phyloP scores from a whole-genome alignment of 805 yeast species.

The Myxozyma sirexii region DNA sequence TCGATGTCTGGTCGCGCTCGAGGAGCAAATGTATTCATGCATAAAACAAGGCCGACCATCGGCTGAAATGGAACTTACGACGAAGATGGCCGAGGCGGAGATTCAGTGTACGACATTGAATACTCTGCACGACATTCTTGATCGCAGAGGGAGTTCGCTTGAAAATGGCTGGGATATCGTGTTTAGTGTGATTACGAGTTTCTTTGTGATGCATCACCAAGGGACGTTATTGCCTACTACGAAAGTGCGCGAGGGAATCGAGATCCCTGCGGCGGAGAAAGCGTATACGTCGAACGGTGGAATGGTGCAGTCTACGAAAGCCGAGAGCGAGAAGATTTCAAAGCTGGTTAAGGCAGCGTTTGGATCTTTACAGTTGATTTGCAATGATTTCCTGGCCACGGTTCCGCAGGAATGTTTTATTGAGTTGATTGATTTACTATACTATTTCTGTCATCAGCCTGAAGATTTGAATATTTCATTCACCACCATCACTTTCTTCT shows the following conservation, averaged over 20 bases:
- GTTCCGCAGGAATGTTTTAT: constrained; percentile 69
- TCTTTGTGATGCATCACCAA: constrained; percentile 34
- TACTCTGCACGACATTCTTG: constrained; percentile 71
- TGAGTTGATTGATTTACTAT: constrained; percentile 69
- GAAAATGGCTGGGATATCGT: constrained; percentile 73
- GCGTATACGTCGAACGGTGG: neutral
- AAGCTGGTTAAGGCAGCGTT: constrained; percentile 56
- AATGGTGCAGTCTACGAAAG: constrained; percentile 5
- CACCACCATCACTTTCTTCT: constrained; percentile 86
- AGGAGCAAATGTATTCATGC: constrained; percentile 43
- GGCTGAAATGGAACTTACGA: constrained; percentile 31
- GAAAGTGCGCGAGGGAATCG: constrained; percentile 15
- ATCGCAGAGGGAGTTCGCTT: constrained; percentile 68
- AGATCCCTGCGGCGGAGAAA: neutral
- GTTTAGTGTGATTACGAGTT: constrained; percentile 53
- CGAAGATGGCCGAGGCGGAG: constrained; percentile 59
- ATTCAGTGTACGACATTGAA: constrained; percentile 63
- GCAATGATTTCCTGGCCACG: constrained; percentile 79
- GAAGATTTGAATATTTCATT: constrained; percentile 84
- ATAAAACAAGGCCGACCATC: constrained; percentile 24
- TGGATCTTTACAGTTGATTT: constrained; percentile 76
- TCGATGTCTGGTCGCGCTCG: constrained; percentile 54
- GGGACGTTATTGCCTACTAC: constrained; percentile 26
- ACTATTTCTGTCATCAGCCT: constrained; percentile 69
- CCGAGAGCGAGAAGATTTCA: constrained; percentile 22